Percentiles rank a stretch among this genome's conserved stretches.
Conservation (phyloP, 2,329 filamentous ascomycete species). For the Monosporascus ibericus region DNA sequence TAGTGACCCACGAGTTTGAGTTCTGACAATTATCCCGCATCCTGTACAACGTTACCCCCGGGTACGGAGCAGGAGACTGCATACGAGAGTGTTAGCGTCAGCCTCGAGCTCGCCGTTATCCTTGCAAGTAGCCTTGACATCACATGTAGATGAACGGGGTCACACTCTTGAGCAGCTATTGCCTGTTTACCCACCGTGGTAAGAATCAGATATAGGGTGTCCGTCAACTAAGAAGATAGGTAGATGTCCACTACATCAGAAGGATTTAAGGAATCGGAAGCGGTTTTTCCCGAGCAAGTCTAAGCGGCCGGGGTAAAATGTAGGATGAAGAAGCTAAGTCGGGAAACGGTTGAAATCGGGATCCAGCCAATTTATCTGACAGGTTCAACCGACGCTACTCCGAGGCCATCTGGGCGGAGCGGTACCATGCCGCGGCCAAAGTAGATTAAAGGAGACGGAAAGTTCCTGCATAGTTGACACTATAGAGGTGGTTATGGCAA, state of each 20-base stretch:
- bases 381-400: not conserved
- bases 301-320: too few species aligned
- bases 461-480: not conserved
- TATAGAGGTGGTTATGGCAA: not conserved
- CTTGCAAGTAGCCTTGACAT: not conserved
- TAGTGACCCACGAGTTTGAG: not conserved
- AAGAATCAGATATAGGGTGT: too few species aligned
- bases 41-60: not conserved
- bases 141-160: not conserved
- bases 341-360: not conserved
- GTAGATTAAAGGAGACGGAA: not conserved
- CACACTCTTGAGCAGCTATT: not conserved
- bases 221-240: too few species aligned
- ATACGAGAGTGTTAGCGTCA: not conserved
- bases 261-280: not conserved
- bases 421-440: not conserved
- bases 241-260: not conserved
- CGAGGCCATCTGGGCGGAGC: not conserved
- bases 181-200: too few species aligned
- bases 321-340: not conserved
- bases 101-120: not conserved
- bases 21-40: not conserved
- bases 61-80: not conserved
- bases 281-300: too few species aligned
- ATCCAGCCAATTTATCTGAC: not conserved